Conservation (phyloP, 164 flowering plant genomes). For the Protea cynaroides region DNA sequence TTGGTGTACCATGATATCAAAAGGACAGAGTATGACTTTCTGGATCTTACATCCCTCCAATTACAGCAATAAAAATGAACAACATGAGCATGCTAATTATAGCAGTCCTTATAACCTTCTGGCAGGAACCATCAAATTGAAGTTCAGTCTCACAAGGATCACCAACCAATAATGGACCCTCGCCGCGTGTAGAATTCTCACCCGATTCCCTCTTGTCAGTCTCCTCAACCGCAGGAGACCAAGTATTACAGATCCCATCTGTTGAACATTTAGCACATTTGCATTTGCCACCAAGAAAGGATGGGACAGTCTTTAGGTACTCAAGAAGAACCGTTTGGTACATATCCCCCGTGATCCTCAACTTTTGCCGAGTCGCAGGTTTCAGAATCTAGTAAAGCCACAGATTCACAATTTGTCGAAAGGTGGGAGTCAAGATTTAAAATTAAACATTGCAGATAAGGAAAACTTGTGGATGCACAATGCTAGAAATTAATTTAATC, state of each 20-base stretch:
- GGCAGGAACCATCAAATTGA: conserved; percentile 20
- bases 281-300: conserved; percentile 61
- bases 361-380: conserved; percentile 44
- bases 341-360: conserved; percentile 43
- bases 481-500: too few species aligned
- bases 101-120: conserved; percentile 51
- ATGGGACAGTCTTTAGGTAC: conserved; percentile 38
- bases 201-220: not conserved
- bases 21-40: conserved; percentile 16
- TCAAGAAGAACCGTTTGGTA: conserved; percentile 39
- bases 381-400: conserved; percentile 42
- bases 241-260: not conserved
- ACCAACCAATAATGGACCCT: conserved; percentile 11
- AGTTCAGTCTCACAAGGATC: conserved; percentile 9
- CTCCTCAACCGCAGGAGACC: conserved; percentile 6
- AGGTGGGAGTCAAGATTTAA: not conserved
- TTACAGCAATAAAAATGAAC: conserved; percentile 48
- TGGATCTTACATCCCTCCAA: conserved; percentile 45
- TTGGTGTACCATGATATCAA: conserved; percentile 4
- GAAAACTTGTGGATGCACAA: too few species aligned
- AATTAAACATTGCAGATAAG: not conserved
- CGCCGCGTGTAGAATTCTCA: conserved; percentile 8
- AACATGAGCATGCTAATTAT: conserved; percentile 57
- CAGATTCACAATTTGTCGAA: not conserved
- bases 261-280: conserved; percentile 37